Conservation (phyloP, 768 basidiomycete genomes). For the Psilocybe azurescens region DNA sequence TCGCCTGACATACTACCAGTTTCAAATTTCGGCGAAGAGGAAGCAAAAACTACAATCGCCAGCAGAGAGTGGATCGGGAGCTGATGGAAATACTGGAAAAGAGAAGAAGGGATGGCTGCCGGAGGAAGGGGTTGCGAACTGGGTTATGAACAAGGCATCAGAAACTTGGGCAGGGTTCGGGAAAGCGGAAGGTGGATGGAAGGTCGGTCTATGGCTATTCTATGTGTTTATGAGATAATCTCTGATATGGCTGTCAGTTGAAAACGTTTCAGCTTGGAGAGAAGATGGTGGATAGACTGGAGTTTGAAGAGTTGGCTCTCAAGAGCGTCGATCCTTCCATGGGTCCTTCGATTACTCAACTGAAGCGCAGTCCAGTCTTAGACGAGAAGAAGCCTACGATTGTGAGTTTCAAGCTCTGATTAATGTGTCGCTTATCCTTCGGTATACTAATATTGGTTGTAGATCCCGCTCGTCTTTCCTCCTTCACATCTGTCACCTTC, state of each 20-base stretch:
- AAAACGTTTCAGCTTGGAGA: conserved; percentile 69
- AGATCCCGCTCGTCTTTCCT: conserved; percentile 76
- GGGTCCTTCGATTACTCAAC: conserved; percentile 52
- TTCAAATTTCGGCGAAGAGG: conserved; percentile 37
- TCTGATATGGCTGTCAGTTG: conserved; percentile 40
- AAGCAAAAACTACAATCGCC: background rate
- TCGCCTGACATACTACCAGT: conserved; percentile 48
- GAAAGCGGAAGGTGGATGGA: conserved; percentile 73
- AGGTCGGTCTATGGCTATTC: conserved; percentile 43
- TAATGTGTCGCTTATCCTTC: background rate
- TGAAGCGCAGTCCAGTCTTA: conserved; percentile 23
- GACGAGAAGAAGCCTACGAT: conserved; percentile 25
- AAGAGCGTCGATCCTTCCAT: conserved; percentile 74
- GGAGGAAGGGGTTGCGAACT: conserved; percentile 51
- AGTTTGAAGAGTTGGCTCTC: conserved; percentile 82
- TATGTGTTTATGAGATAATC: no score
- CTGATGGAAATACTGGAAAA: conserved; percentile 2
- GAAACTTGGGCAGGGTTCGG: conserved; percentile 72
- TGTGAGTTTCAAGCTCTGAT: conserved; percentile 12
- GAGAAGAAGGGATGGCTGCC: conserved; percentile 37
- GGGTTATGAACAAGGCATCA: conserved; percentile 56
- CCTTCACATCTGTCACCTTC: conserved; percentile 42
- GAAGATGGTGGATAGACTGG: conserved; percentile 69
- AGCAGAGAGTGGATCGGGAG: conserved; percentile 29
- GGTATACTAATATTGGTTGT: background rate